Conservation (phyloP, 352 stramenopile genomes). For the Sclerospora graminicola region DNA sequence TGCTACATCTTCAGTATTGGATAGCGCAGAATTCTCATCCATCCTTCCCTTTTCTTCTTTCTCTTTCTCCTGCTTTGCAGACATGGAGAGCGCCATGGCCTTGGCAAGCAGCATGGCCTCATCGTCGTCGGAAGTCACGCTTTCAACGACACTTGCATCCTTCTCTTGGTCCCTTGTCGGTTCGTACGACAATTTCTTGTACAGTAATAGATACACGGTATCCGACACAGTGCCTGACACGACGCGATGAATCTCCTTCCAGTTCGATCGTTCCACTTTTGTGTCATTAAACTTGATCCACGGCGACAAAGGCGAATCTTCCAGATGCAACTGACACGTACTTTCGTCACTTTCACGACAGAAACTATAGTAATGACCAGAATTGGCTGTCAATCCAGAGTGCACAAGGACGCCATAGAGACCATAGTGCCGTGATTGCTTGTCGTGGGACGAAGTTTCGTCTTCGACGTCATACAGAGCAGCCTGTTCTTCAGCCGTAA, state of each 20-base stretch:
- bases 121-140: constrained; percentile 32
- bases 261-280: constrained; percentile 68
- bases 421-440: constrained; percentile 59
- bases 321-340: constrained; percentile 58
- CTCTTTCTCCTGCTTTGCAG: constrained; percentile 33
- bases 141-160: constrained; percentile 4
- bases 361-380: constrained; percentile 87
- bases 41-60: constrained; percentile 24
- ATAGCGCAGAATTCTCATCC: constrained; percentile 4
- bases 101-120: constrained; percentile 83
- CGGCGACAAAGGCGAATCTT: constrained; percentile 65
- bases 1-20: constrained; percentile 8
- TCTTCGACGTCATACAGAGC: constrained; percentile 12
- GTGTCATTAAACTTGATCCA: constrained; percentile 90
- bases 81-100: constrained; percentile 85
- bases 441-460: constrained; percentile 6
- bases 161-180: constrained; percentile 6
- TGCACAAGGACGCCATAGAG: constrained; percentile 86
- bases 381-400: constrained; percentile 82
- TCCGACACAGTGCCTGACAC: constrained; percentile 78
- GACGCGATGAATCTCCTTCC: constrained; percentile 71
- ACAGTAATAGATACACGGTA: constrained; percentile 83
- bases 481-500: constrained; percentile 47
- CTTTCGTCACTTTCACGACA: constrained; percentile 71
- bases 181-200: constrained; percentile 75